Conservation (phyloP, 257 asterid genomes). For the Nicotiana benthamiana region DNA sequence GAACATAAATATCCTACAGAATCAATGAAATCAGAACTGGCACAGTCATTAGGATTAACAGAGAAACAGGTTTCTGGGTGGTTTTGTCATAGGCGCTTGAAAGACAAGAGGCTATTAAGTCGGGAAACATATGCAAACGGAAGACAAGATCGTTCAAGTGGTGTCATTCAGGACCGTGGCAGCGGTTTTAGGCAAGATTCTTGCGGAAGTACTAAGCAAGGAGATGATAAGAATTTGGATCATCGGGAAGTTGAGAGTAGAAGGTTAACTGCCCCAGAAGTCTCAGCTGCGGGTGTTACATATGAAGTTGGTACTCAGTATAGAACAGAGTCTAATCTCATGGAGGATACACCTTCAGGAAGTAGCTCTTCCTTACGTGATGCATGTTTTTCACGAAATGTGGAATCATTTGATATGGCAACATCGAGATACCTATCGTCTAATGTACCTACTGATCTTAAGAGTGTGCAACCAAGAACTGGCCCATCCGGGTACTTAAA, state of each 20-base stretch:
- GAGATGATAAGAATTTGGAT: conserved; percentile 42
- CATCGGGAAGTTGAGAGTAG: conserved; percentile 73
- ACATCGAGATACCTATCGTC: conserved; percentile 44
- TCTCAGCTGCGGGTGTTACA: conserved; percentile 45
- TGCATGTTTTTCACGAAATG: conserved; percentile 30
- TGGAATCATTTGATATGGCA: conserved; percentile 29
- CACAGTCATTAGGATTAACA: conserved; percentile 68
- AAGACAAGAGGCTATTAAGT: conserved; percentile 54
- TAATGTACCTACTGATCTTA: conserved; percentile 31
- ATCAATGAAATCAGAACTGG: conserved; percentile 61
- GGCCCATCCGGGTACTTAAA: conserved; percentile 97
- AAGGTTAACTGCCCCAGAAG: conserved; percentile 36
- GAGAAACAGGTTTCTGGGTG: conserved; percentile 96
- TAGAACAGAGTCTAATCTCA: conserved; percentile 28
- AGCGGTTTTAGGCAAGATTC: conserved; percentile 89
- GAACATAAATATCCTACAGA: conserved; percentile 86
- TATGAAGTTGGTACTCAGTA: conserved; percentile 38
- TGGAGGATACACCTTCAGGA: conserved; percentile 66
- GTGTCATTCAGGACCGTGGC: conserved; percentile 66
- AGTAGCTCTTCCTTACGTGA: conserved; percentile 56
- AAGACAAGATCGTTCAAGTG: conserved; percentile 72
- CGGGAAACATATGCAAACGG: conserved; percentile 36
- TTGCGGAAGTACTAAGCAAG: conserved; percentile 90
- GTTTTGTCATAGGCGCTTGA: conserved; percentile 95
- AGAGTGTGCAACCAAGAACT: conserved; percentile 42